Base-by-base conservation (phyloP, 305 asterid genomes). In the Caryopteris hybrid region DNA sequence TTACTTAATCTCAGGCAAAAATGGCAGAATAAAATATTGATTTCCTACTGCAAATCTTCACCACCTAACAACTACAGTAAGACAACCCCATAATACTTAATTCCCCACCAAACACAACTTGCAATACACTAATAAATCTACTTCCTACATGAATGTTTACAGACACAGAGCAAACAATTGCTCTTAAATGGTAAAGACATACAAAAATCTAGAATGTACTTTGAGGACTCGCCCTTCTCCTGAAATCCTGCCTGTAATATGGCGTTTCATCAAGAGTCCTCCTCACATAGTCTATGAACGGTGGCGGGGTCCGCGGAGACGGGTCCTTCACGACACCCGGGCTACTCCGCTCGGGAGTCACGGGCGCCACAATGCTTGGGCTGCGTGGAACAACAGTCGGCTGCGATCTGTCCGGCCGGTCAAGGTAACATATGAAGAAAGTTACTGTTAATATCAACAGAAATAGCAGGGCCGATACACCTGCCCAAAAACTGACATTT, bases 231-330 rank as follows among this genome's bases (percentile, higher is more conserved):
- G 58, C 75, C 69, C 98, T 86, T 83, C 96, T 85, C 83, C 96
- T 80, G 63, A 75, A 79, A 18, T 87, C 94, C 66, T 88, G 97
- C 81, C 85, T 81, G 80, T 90, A 90, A 65, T 90, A 77, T 1
- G 98, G 98, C 46, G 98, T 92, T 72, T 92, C 98, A 74, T 90
- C 96, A 21, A 92, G 79, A 41, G 97, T 92, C 77, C 88, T 78
- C 79, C 96, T 80, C 14, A 92, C 91, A 27, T 92, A 92, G 45
- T 92, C 96, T 5, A 92, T 46, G 76, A 92, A 92, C 9, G 96
- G 97, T 77, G 86, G 97, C 34, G 98, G 98, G 4, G 98, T 92
- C 57, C 90, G 78, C 56, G 98, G 98, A 52, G 97, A 90, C 11
- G 74, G 85, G 23, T 92, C 96, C 12, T 61, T 75, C 34, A 39